These are phyloP conservation scores for Colletotrichum cuscutae DNA, from an alignment of 2,329 filamentous ascomycete genomes.

Conservation along the genomic window DNA sequence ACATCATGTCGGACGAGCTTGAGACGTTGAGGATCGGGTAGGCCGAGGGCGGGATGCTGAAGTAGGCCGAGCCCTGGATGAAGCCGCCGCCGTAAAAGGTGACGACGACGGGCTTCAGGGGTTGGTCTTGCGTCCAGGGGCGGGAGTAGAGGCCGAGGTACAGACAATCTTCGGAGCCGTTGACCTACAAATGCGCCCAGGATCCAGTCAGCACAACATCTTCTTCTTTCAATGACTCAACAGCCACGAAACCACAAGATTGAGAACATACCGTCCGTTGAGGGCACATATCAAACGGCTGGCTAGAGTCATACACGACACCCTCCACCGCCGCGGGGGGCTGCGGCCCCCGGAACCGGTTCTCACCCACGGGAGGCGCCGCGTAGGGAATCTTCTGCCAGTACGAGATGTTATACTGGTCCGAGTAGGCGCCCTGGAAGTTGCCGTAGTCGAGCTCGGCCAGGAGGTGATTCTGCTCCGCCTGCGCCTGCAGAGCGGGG, in stretches of 20 bases:
- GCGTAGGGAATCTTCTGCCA: slow-evolving; percentile 71
- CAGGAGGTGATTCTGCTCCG: slow-evolving; percentile 22
- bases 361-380: slow-evolving; percentile 65
- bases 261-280: slow-evolving; percentile 58
- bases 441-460: slow-evolving; percentile 56
- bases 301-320: slow-evolving; percentile 64
- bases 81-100: slow-evolving; percentile 70
- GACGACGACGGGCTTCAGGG: slow-evolving; percentile 66
- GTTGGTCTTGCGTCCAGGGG: slow-evolving; percentile 58
- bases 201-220: neutral
- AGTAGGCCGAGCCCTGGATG: slow-evolving; percentile 65
- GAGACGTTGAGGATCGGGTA: slow-evolving; percentile 69
- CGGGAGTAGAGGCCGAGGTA: slow-evolving; percentile 70
- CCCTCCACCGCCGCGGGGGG: slow-evolving; percentile 59
- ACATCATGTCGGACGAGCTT: slow-evolving; percentile 57
- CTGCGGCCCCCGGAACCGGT: slow-evolving; percentile 70
- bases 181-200: slow-evolving; percentile 44
- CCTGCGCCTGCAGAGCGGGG: slow-evolving; percentile 12
- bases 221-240: too few species aligned
- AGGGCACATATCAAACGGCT: slow-evolving; percentile 67
- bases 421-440: slow-evolving; percentile 63
- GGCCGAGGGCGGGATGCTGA: slow-evolving; percentile 64
- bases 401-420: slow-evolving; percentile 66
- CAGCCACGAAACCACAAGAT: neutral
- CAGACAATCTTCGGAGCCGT: slow-evolving; percentile 69